Evolutionary conservation across 371 early-diverging fungal species (phyloP).

Genomic region (Mortierella sp.): DNA sequence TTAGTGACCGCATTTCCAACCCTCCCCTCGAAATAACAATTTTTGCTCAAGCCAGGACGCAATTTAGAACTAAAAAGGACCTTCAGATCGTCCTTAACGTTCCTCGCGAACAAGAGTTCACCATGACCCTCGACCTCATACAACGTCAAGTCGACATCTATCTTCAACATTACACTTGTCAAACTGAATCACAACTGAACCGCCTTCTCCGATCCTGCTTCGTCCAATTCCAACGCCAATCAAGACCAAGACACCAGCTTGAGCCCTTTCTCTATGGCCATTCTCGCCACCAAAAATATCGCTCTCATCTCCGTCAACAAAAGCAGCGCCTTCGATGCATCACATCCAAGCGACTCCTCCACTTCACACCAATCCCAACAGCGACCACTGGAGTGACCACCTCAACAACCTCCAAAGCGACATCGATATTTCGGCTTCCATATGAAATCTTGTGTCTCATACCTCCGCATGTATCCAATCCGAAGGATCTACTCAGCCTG

Average conservation of each 20-base stretch:
- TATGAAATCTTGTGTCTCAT: not conserved
- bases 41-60: not conserved
- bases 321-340: not conserved
- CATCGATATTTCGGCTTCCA: constrained; percentile 12
- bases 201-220: not conserved
- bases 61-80: not conserved
- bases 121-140: not conserved
- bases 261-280: not conserved
- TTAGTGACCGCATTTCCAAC: not conserved
- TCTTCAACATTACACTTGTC: not conserved
- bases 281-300: not conserved
- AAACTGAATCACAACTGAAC: not conserved
- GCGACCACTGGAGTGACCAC: too few relatives aligned
- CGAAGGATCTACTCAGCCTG: not conserved
- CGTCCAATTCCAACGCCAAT: not conserved
- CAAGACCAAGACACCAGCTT: not conserved
- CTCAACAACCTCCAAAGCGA: constrained; percentile 14
- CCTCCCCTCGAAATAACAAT: too few relatives aligned
- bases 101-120: not conserved
- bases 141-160: not conserved
- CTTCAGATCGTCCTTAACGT: not conserved
- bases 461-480: not conserved
- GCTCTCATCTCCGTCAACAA: not conserved
- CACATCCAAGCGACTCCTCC: not conserved
- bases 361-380: not conserved